phyloP scores from a whole-genome alignment of 345 rosid species.

The Leavenworthia alabamica region DNA sequence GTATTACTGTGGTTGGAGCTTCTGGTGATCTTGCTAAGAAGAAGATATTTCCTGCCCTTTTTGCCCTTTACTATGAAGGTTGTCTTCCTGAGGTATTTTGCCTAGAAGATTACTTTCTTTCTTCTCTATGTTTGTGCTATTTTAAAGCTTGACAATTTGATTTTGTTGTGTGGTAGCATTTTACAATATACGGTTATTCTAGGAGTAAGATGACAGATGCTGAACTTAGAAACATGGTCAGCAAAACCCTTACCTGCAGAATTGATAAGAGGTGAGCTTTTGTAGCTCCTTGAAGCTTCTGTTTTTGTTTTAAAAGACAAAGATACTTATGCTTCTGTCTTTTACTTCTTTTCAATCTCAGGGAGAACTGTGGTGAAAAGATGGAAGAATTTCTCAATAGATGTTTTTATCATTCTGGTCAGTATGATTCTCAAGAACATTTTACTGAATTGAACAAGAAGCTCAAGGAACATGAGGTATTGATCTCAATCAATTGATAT shows the following conservation, averaged over 20 bases:
- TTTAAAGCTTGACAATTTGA: background rate
- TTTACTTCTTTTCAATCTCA: slow-evolving; percentile 20
- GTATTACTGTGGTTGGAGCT: slow-evolving; percentile 93
- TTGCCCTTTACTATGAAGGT: slow-evolving; percentile 91
- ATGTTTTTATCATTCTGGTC: slow-evolving; percentile 97
- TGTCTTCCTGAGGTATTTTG: slow-evolving; percentile 86
- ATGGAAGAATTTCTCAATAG: slow-evolving; percentile 92
- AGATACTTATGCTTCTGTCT: background rate
- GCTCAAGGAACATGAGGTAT: slow-evolving; percentile 86
- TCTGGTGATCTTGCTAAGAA: slow-evolving; percentile 99
- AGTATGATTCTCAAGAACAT: slow-evolving; percentile 76
- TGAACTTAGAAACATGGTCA: slow-evolving; percentile 87
- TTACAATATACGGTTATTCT: slow-evolving; percentile 86
- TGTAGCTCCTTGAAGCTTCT: background rate
- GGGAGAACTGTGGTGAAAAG: slow-evolving; percentile 88
- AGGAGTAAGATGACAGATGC: slow-evolving; percentile 96
- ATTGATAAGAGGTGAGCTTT: slow-evolving; percentile 77
- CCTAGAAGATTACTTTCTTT: background rate
- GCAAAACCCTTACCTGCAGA: slow-evolving; percentile 94
- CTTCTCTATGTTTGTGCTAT: background rate
- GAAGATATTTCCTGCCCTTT: slow-evolving; percentile 98
- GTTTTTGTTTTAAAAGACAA: background rate
- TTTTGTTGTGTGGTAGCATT: slow-evolving; percentile 54
- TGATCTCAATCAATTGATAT: background rate
- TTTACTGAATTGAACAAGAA: slow-evolving; percentile 73